Evolutionary conservation across 768 basidiomycete genomes (phyloP), one percentile per base, ranked within the genome.

Genomic region (Boletellus sp.): DNA sequence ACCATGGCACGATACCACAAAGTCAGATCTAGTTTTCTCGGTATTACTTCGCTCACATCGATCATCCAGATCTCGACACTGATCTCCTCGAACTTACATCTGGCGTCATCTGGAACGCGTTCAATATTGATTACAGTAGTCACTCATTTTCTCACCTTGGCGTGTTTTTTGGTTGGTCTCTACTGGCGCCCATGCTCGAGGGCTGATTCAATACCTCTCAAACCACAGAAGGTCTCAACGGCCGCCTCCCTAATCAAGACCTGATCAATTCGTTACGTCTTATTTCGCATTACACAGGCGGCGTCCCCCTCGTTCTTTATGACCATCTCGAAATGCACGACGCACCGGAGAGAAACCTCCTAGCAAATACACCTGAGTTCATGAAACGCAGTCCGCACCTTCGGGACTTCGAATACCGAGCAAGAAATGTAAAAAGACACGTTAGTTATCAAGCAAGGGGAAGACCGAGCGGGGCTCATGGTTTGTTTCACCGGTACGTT

Each of bases 91-190:
- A 73, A 31, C 62, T 90, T 20, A 67, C 81, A 2, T 90, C 91
- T 3, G 94, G 94, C 3, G 87, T 94, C 6, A 88, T 99, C 37
- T 99, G 96, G 96, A 92, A 90, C 1, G 93, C 93, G 11, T 70
- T 99, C 40, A 89, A 88, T 58, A 81, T 99, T 37, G 96, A 98
- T 65, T 98, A 97, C 66, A 91, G 94, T 1, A 90, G 93, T 0
- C 95, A 99, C 68, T 97, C 94, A 0, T 95, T 98, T 70, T 92
- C 89, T 10, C 91, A 97, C 63, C 75, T 98, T 2, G 95, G 96
- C n/a, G 71, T 98, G 10, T 97, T 92, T 71, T 90, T 87, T 67
- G 95, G 95, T 93, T 16, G 47, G 84, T 38, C 45, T n/a, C 43
- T 24, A 1, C 44, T 10, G 32, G 24, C 26, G n/a, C 34, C 20